Base-by-base conservation (phyloP, 306 rosid genomes). In the Myrica gale region DNA sequence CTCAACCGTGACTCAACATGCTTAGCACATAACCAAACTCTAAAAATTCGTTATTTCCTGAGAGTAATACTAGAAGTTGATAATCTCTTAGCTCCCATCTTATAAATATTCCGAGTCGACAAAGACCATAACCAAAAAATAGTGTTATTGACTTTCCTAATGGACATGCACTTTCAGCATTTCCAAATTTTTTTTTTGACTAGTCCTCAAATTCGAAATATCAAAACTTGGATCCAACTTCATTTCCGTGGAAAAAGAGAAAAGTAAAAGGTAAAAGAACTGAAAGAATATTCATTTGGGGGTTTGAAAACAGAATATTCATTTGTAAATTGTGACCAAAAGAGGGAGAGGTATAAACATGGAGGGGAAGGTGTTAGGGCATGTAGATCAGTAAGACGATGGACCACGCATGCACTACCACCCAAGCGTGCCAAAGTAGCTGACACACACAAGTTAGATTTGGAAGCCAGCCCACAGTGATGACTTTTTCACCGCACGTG, bases 401-500 rank as follows among this genome's bases (percentile, higher is more conserved):
- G 70, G 70, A 66, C 79, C 84, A 77, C 78, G 13, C 52, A 6
- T 47, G 62, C 71, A 74, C 58, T 2, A 76, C 63, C 37, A 68
- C 41, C 76, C 73, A 52, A 75, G 80, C 84, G 74, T 61, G 73
- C 73, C 47, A 12, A 16, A 65, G 69, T 12, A 54, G 43, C 60
- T 70, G 19, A 66, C 66, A 44, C 75, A 58, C 81, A 37, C 72
- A 62, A 50, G 15, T 73, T 69, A 73, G 80, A 57, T 61, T 68
- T 44, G 76, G 69, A 71, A 74, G 46, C 32, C 81, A 50, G 72
- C 79, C 61, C 72, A 71, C 21, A 45, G 70, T 58, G 4, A 11
- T 19, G 68, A 21, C 45, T 44, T 42, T 80, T 75, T 75, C 66
- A 85, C 58, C 88, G 86, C 97, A 91, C 97, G 97, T 91, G 96